phyloP scores from a whole-genome alignment of 805 yeast genomes.

The Candida tammaniensis region DNA sequence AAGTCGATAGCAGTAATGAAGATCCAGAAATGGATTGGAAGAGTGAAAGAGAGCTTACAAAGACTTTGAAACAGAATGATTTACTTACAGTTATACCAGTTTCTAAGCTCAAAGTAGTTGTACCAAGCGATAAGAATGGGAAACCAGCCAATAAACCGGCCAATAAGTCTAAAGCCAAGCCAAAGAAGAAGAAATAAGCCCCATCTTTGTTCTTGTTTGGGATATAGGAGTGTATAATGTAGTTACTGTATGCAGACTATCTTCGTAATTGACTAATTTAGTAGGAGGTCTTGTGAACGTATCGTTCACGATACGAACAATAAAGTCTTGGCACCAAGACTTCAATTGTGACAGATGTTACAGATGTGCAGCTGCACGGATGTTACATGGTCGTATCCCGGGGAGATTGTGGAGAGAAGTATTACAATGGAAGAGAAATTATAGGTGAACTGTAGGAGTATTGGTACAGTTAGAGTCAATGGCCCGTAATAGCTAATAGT shows the following conservation, averaged over 20 bases:
- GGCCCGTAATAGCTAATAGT: too few relatives aligned
- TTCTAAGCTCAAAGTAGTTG: slow-evolving; percentile 61
- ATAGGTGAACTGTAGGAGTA: too few relatives aligned
- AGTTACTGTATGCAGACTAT: background rate
- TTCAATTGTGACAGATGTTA: too few relatives aligned
- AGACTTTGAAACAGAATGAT: slow-evolving; percentile 60
- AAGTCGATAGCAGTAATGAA: slow-evolving; percentile 42
- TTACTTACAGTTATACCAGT: slow-evolving; percentile 66
- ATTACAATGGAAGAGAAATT: too few relatives aligned
- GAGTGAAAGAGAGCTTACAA: slow-evolving; percentile 56
- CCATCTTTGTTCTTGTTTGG: background rate
- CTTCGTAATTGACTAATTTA: too few relatives aligned
- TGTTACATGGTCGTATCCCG: too few relatives aligned
- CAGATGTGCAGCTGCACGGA: too few relatives aligned
- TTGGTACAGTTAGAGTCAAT: too few relatives aligned
- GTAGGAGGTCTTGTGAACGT: too few relatives aligned
- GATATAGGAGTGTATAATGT: background rate
- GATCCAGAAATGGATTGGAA: slow-evolving; percentile 68
- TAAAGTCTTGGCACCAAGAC: too few relatives aligned
- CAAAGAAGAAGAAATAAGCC: slow-evolving; percentile 11
- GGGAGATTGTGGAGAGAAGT: too few relatives aligned
- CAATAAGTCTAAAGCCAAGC: slow-evolving; percentile 3
- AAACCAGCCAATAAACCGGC: background rate
- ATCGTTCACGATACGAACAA: too few relatives aligned
- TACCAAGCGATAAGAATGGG: slow-evolving; percentile 33